These are phyloP conservation scores for Pseudogymnoascus sp. DNA, from an alignment of 2,329 filamentous ascomycete species.

Conservation along the genomic window DNA sequence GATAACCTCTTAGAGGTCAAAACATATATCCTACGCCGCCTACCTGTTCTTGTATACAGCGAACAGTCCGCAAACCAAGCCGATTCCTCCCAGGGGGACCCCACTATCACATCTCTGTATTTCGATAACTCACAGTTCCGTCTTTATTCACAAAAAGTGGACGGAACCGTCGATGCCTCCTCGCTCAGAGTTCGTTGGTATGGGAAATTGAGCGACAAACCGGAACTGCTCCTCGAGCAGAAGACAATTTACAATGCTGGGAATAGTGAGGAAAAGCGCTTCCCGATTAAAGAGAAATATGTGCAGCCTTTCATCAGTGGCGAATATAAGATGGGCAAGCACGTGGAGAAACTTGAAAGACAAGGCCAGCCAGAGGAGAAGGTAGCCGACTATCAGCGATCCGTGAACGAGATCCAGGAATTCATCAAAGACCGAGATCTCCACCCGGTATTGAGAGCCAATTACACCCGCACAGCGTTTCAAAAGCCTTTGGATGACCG, in stretches of 20 bases:
- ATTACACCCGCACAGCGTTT: slow-evolving; percentile 91
- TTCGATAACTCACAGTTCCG: slow-evolving; percentile 85
- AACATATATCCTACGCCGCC: slow-evolving; percentile 82
- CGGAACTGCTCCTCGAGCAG: slow-evolving; percentile 80
- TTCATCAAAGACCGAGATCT: slow-evolving; percentile 73
- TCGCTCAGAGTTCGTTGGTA: slow-evolving; percentile 89
- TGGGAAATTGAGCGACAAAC: slow-evolving; percentile 69
- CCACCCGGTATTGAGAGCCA: slow-evolving; percentile 79
- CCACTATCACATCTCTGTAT: slow-evolving; percentile 89
- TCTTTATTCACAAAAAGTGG: slow-evolving; percentile 79
- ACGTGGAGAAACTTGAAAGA: slow-evolving; percentile 75
- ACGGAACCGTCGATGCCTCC: slow-evolving; percentile 63
- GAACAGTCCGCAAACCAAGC: slow-evolving; percentile 75
- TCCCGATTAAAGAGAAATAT: slow-evolving; percentile 91
- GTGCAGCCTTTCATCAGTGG: slow-evolving; percentile 78
- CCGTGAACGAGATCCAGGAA: slow-evolving; percentile 68
- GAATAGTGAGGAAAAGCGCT: slow-evolving; percentile 68
- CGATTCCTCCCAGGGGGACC: slow-evolving; percentile 70
- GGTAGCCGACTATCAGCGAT: slow-evolving; percentile 61
- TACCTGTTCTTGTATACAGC: slow-evolving; percentile 90
- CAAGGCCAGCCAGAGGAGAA: slow-evolving; percentile 60
- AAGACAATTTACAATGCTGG: slow-evolving; percentile 75
- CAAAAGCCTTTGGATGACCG: slow-evolving; percentile 90
- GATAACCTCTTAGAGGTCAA: slow-evolving; percentile 97
- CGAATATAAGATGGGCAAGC: slow-evolving; percentile 88